Evolutionary conservation across 768 basidiomycete species (phyloP), one percentile per base, ranked within the genome.

Genomic region (Chalciporus pseudorubinellus): DNA sequence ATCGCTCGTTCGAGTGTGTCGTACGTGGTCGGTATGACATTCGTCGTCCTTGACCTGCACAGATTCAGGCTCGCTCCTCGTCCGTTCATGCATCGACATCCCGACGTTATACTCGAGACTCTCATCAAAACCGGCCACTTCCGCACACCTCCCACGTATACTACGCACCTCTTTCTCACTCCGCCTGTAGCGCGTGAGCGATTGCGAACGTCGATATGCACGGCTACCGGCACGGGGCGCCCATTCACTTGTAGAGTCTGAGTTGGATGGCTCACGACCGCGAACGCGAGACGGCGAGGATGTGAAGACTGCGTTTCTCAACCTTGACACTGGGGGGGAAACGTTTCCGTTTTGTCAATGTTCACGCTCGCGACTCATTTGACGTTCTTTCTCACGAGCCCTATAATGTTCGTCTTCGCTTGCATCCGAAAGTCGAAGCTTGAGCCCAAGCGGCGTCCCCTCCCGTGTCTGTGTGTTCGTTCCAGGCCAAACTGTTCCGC

Each of bases 341-440:
- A 36, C 14, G 34, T n/a, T n/a, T 2, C n/a, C 46, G 22, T 4
- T 6, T 20, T 14, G 16, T 20, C 40, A 45, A 19, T 53, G 52
- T 16, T 53, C 24, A 6, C 42, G 62, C 9, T 61, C 44, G 8
- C 43, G 43, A 11, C 11, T 28, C 14, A 21, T 39, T 8, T 46
- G 34, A 16, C 62, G 59, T 16, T 63, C 58, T 22, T n/a, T 55
- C 54, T 63, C 62, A 21, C 63, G 63, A 18, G 40, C 18, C 3
- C 62, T 54, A 39, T 59, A 65, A 1, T 24, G 51, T 6, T 53
- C 60, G 24, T 59, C 57, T 39, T 65, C 60, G 46, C 60, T 62
- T 21, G 63, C 63, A 28, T 64, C 60, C 40, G 62, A 63, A 29
- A 62, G 34, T 29, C 62, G 62, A 20, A 63, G 2, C 19, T 51